Evolutionary conservation across 345 rosid species (phyloP), one percentile per base, ranked within the genome.

Genomic region (Hibiscus tridactylites): DNA sequence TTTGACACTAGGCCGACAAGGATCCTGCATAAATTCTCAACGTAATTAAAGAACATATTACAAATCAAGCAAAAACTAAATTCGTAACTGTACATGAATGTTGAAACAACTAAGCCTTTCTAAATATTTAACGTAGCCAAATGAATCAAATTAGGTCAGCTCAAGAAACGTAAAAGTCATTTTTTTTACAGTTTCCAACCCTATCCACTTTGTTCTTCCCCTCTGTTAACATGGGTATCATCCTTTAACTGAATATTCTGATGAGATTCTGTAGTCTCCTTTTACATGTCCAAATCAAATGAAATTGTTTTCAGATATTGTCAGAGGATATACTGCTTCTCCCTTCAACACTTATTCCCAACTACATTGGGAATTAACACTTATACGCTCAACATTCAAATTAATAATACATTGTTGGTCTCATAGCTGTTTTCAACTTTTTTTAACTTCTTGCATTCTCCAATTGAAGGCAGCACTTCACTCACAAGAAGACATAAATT

Each of bases 1-100:
- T 85, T 71, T 83, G 69, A 92, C 99, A 70, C 92, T 87, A 3
- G 85, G 86, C 42, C 99, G 98, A 71, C 99, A 95, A 71, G 99
- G 99, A 82, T 95, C 99, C 99, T 95, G 81, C 81, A 82, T 61
- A 70, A 53, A 65, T 56, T 63, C 28, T 61, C 72, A 39, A 68
- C 24, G 12, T 61, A 39, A 65, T 60, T 15, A 54, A 29, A 26
- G 15, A 15, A 8, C 35, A 21, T 21, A 26, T 9, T 26, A 26
- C 24, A 66, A 16, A 67, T 67, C 39, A 28, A 37, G 35, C 69
- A 21, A 65, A 13, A 47, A 16, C 42, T 67, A 67, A 17, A 28
- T 49, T 49, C 39, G 28, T 49, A 49, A 28, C 10, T 15, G 15
- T 7, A 67, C 42, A 67, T 4, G 42, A 28, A 67, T 47, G 8